A percentile compares a stretch with the other conserved stretches of the same genome.
Conservation (phyloP, 1,284 basidiomycete genomes). For the Cutaneotrichosporon dermatis region DNA sequence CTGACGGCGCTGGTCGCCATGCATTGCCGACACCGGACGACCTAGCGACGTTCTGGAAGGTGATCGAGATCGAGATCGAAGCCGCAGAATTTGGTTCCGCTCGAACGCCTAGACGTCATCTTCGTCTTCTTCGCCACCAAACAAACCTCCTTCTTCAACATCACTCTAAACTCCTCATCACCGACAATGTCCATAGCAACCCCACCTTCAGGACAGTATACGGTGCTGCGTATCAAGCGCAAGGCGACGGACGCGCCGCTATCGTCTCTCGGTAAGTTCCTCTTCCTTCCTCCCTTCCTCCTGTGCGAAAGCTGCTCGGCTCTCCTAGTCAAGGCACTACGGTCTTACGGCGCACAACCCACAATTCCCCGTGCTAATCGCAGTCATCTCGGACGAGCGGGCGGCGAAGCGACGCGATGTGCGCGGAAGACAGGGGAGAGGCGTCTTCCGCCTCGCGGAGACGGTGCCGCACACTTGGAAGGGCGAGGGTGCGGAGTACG, state of each 20-base stretch:
- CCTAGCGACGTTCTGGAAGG: no score
- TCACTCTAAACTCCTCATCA: background rate
- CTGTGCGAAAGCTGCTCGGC: no score
- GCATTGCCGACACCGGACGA: no score
- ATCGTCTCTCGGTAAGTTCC: constrained; percentile 39
- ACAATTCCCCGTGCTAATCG: background rate
- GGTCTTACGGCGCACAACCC: no score
- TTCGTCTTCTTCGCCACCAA: no score
- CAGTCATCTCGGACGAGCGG: constrained; percentile 39
- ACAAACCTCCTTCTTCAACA: background rate
- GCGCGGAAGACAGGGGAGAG: constrained; percentile 22
- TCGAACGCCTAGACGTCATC: no score
- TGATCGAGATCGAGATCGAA: no score
- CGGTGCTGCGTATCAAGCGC: constrained; percentile 49
- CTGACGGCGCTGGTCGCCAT: no score
- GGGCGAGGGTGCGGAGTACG: constrained; percentile 41
- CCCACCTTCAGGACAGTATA: constrained; percentile 22
- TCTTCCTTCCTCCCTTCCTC: background rate
- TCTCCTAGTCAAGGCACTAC: no score
- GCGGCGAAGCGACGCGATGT: constrained; percentile 31
- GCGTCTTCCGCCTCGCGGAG: constrained; percentile 49
- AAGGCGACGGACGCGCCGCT: constrained; percentile 48
- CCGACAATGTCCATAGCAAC: background rate
- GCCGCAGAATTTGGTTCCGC: no score
- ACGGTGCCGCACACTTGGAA: constrained; percentile 48